Percentiles rank a stretch among this genome's conserved stretches.
Evolutionary conservation across 78 protist genomes (phyloP).

Genomic region (Diacronema lutheri): DNA sequence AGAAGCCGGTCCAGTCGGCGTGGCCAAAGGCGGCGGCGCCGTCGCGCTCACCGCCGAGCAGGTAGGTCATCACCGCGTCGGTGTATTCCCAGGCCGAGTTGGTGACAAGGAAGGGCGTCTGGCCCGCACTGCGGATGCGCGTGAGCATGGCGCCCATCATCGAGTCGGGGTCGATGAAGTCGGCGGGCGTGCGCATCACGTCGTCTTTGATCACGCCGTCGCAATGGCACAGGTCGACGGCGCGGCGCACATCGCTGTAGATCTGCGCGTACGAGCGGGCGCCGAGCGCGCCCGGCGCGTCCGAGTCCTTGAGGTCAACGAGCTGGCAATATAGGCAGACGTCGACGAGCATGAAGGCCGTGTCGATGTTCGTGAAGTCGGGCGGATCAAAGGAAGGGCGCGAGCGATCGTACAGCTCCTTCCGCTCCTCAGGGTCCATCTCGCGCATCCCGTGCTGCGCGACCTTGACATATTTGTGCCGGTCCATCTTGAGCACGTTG

Average conservation of each 20-base stretch:
- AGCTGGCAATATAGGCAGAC: conserved; percentile 20
- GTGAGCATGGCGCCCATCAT: not conserved
- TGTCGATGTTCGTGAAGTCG: conserved; percentile 24
- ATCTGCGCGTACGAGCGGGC: conserved; percentile 14
- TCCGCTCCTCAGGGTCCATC: conserved; percentile 17
- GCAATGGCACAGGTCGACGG: conserved; percentile 45
- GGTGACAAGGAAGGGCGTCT: conserved; percentile 28
- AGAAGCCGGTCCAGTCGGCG: conserved; percentile 32
- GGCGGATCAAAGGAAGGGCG: not conserved
- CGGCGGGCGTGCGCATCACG: not conserved
- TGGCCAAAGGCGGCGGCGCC: not conserved
- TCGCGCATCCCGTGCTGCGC: conserved; percentile 29
- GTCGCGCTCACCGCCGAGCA: not conserved
- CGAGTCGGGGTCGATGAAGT: not conserved
- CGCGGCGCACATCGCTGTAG: conserved; percentile 27
- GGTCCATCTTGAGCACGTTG: conserved; percentile 50
- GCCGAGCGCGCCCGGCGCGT: not conserved
- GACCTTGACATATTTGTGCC: conserved; percentile 54
- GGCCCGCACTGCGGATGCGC: not conserved
- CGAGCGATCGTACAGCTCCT: not conserved
- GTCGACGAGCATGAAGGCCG: conserved; percentile 26
- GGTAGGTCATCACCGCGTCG: not conserved
- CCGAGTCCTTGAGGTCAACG: conserved; percentile 4
- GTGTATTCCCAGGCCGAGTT: conserved; percentile 48
- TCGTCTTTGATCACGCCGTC: conserved; percentile 17